A percentile compares a stretch with the other conserved stretches of the same genome.
phyloP scores from a whole-genome alignment of 169 alveolate species.

The Plasmodium vivax region DNA sequence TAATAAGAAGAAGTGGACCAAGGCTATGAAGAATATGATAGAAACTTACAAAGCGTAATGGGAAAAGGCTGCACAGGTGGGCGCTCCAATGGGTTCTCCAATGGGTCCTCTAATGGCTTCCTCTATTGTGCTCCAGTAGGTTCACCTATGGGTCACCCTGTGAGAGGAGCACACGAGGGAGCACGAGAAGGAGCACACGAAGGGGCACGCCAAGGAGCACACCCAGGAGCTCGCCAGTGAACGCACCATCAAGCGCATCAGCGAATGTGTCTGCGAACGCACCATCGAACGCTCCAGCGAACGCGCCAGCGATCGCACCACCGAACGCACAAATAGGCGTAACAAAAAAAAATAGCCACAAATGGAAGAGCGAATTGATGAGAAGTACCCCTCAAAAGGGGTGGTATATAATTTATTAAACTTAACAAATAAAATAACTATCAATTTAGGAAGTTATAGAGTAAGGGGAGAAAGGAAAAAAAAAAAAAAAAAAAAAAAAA shows the following conservation, averaged over 20 bases:
- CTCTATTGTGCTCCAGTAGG: not conserved
- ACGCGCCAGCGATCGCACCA: not conserved
- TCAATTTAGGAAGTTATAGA: not conserved
- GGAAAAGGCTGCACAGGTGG: not conserved
- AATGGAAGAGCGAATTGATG: conserved; percentile 1
- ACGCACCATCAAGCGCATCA: no score
- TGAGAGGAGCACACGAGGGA: not conserved
- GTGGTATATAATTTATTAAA: not conserved
- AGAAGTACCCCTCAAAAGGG: not conserved
- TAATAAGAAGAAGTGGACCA: not conserved
- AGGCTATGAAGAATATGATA: not conserved
- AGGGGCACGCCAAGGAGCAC: not conserved
- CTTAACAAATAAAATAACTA: not conserved
- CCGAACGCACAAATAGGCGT: not conserved
- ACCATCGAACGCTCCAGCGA: no score
- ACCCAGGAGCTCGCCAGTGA: no score
- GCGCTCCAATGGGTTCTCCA: not conserved
- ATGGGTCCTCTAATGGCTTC: not conserved
- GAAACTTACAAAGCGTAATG: not conserved
- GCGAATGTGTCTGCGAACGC: no score
- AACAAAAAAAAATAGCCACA: not conserved
- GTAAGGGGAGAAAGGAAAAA: not conserved
- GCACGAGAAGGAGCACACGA: not conserved
- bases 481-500: no score
- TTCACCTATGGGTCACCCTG: not conserved